Evolutionary conservation across 83 land plant genomes (phyloP).

Genomic region (Larix sibirica): DNA sequence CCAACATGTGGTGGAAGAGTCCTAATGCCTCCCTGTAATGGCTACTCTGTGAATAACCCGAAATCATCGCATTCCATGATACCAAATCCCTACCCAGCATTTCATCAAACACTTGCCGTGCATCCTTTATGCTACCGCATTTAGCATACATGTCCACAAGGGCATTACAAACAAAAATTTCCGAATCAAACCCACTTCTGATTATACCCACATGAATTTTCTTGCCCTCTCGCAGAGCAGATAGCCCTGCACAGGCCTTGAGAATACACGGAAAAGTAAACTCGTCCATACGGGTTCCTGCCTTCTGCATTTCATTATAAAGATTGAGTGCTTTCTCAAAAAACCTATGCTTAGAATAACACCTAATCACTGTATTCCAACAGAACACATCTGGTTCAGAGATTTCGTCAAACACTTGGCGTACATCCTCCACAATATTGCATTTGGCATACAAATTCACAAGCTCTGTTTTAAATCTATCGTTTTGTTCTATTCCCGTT

Average conservation of each 20-base stretch:
- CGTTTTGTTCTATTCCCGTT: too few relatives aligned
- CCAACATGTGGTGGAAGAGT: not conserved
- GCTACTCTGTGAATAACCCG: not conserved
- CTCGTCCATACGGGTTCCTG: not conserved
- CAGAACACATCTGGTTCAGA: not conserved
- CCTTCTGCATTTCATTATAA: not conserved
- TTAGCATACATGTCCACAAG: constrained; percentile 4
- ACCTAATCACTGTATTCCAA: not conserved
- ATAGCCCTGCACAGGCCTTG: not conserved
- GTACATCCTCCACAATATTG: not conserved
- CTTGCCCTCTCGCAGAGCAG: constrained; percentile 5
- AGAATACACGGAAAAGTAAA: constrained; percentile 2
- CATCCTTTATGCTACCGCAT: not conserved
- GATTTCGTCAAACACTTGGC: not conserved
- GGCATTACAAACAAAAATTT: not conserved
- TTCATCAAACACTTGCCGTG: constrained; percentile 10
- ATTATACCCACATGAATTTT: not conserved
- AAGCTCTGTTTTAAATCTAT: too few relatives aligned
- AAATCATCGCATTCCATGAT: constrained; percentile 1
- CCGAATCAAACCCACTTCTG: not conserved
- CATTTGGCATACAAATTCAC: constrained; percentile 1
- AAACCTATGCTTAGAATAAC: not conserved
- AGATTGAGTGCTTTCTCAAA: not conserved
- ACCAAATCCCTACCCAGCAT: not conserved
- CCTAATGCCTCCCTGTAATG: not conserved